Evolutionary conservation across 331 rosid species (phyloP).

Genomic region (Acacia pycnantha): DNA sequence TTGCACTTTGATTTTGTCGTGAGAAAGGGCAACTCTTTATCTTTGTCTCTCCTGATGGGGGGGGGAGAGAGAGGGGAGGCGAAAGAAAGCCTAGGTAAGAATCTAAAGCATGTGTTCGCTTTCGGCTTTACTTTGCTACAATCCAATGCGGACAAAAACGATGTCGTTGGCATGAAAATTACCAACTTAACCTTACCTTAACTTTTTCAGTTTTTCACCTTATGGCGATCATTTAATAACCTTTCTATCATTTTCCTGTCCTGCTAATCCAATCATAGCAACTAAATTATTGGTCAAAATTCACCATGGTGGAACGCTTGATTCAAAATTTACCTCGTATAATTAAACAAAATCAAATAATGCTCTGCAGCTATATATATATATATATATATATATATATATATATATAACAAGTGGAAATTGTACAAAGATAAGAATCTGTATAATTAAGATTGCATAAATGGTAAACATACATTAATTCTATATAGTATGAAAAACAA

Average conservation of each 20-base stretch:
- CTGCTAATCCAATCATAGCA: conserved; percentile 11
- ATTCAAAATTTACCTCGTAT: neutral
- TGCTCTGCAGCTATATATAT: too few species aligned
- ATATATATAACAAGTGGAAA: too few species aligned
- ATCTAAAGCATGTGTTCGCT: conserved; percentile 22
- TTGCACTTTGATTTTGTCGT: conserved; percentile 6
- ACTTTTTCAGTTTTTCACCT: neutral
- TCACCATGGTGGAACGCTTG: neutral
- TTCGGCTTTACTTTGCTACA: conserved; percentile 3
- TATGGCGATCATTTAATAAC: neutral
- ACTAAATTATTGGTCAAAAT: neutral
- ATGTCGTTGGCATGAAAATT: conserved; percentile 25
- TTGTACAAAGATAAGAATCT: too few species aligned
- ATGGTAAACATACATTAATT: too few species aligned
- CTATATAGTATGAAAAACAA: too few species aligned
- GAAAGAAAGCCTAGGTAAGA: conserved; percentile 11
- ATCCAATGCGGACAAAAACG: conserved; percentile 6
- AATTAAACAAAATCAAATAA: neutral
- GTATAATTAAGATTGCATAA: too few species aligned
- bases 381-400: too few species aligned
- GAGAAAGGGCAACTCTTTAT: neutral
- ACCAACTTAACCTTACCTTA: conserved; percentile 1
- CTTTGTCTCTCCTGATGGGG: conserved; percentile 31
- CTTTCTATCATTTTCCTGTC: neutral
- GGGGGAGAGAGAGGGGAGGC: neutral